Percentiles rank a stretch among this genome's conserved stretches.
Conservation (phyloP, 2,329 filamentous ascomycete species). For the Beauveria asiatica region DNA sequence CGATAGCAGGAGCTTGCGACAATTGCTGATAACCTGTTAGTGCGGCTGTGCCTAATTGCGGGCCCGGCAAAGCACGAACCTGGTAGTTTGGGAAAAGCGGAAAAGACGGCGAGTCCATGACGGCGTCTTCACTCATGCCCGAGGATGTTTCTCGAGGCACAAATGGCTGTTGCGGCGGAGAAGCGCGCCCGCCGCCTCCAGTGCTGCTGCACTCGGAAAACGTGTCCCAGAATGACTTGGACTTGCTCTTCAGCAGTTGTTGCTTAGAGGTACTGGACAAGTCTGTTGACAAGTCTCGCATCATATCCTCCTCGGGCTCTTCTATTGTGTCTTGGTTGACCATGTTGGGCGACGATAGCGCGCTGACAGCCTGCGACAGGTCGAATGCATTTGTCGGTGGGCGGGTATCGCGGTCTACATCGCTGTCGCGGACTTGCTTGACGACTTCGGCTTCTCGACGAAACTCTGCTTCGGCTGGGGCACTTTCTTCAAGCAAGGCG, state of each 20-base stretch:
- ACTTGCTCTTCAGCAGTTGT: constrained; percentile 62
- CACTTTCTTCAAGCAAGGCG: constrained; percentile 77
- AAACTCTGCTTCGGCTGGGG: constrained; percentile 81
- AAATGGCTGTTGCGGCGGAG: constrained; percentile 58
- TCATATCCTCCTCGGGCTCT: constrained; percentile 62
- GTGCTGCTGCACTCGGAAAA: constrained; percentile 60
- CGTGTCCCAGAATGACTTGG: constrained; percentile 64
- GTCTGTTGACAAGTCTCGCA: constrained; percentile 43
- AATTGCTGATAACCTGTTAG: constrained; percentile 16
- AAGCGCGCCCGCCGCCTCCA: constrained; percentile 38
- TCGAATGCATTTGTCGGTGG: constrained; percentile 31
- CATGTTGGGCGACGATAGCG: constrained; percentile 61
- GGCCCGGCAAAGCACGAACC: constrained; percentile 13
- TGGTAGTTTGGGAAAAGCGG: constrained; percentile 27
- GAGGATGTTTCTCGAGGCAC: constrained; percentile 52
- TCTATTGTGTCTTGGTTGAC: constrained; percentile 58
- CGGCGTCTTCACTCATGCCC: constrained; percentile 59
- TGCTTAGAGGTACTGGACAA: constrained; percentile 64
- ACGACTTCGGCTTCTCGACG: constrained; percentile 92
- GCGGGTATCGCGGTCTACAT: constrained; percentile 52
- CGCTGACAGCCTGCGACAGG: constrained; percentile 43
- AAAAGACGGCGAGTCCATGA: constrained; percentile 59
- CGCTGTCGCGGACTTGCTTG: constrained; percentile 86
- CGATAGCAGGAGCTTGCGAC: constrained; percentile 22
- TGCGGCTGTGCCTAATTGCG: background rate